Evolutionary conservation across 345 rosid species (phyloP).

Genomic region (Salix dunnii): DNA sequence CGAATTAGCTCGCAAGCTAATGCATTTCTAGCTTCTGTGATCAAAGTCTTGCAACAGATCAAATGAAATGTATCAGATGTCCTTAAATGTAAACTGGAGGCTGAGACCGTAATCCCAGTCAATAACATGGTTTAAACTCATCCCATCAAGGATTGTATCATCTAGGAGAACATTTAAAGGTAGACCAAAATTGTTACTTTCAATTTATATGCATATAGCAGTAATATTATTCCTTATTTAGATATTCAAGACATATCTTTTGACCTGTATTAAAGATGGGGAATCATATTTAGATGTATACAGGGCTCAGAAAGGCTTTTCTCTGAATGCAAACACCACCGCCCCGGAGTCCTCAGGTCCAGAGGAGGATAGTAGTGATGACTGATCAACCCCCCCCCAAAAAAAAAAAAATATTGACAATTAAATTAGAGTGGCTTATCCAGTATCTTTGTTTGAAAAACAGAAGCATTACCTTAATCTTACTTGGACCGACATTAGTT

Average conservation of each 20-base stretch:
- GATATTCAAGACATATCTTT: conserved; percentile 16
- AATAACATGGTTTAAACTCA: neutral
- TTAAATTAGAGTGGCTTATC: too few relatives aligned
- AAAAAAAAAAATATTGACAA: too few relatives aligned
- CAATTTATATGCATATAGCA: too few relatives aligned
- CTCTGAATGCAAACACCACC: too few relatives aligned
- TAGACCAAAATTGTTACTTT: too few relatives aligned
- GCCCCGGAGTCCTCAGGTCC: too few relatives aligned
- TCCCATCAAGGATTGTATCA: neutral
- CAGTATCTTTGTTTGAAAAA: too few relatives aligned
- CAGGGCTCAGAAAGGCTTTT: neutral
- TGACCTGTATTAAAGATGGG: conserved; percentile 6
- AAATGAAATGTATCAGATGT: neutral
- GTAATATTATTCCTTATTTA: conserved; percentile 13
- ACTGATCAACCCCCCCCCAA: too few relatives aligned
- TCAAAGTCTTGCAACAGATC: neutral
- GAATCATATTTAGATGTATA: neutral
- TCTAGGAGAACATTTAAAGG: too few relatives aligned
- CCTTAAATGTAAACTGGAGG: neutral
- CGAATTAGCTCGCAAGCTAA: neutral
- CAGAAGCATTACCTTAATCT: too few relatives aligned
- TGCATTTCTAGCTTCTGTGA: neutral
- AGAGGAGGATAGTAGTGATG: too few relatives aligned
- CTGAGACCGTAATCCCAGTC: neutral
- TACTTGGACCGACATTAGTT: too few relatives aligned